A percentile compares a stretch with the other conserved stretches of the same genome.
Evolutionary conservation across 805 yeast species (phyloP).

Genomic region (Cyberlindnera mycetangii): DNA sequence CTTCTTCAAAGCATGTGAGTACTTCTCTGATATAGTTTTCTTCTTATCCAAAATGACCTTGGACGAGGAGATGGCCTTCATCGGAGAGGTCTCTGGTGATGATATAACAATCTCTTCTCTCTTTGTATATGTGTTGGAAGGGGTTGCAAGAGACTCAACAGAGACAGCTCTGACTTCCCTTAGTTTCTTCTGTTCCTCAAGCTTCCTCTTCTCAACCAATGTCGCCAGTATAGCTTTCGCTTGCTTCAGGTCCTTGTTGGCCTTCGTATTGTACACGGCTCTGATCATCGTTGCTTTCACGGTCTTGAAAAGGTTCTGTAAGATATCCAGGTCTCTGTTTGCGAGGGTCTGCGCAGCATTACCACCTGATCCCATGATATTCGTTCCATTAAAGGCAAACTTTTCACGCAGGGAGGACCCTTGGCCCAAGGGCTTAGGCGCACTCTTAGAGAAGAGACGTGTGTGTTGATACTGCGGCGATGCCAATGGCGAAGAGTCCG

Average conservation of each 20-base stretch:
- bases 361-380: conserved; percentile 16
- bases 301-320: conserved; percentile 30
- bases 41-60: conserved; percentile 37
- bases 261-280: conserved; percentile 38
- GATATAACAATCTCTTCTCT: conserved; percentile 20
- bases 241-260: conserved; percentile 30
- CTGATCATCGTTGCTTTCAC: conserved; percentile 34
- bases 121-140: background rate
- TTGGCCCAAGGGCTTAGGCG: conserved; percentile 8
- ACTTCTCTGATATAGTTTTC: conserved; percentile 34
- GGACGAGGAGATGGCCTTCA: conserved; percentile 27
- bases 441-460: conserved; percentile 13
- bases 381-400: conserved; percentile 38
- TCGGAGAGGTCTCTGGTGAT: conserved; percentile 28
- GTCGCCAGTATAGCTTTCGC: conserved; percentile 33
- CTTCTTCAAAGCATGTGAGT: conserved; percentile 30
- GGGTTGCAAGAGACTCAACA: background rate
- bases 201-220: conserved; percentile 30
- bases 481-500: conserved; percentile 45
- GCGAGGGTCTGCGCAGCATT: conserved; percentile 12
- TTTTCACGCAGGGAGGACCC: conserved; percentile 34
- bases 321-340: conserved; percentile 24
- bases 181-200: conserved; percentile 16
- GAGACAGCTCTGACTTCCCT: conserved; percentile 2
- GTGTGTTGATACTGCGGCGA: conserved; percentile 16